These are phyloP conservation scores for Pistacia integerrima DNA, from an alignment of 345 rosid species.

Conservation along the genomic window DNA sequence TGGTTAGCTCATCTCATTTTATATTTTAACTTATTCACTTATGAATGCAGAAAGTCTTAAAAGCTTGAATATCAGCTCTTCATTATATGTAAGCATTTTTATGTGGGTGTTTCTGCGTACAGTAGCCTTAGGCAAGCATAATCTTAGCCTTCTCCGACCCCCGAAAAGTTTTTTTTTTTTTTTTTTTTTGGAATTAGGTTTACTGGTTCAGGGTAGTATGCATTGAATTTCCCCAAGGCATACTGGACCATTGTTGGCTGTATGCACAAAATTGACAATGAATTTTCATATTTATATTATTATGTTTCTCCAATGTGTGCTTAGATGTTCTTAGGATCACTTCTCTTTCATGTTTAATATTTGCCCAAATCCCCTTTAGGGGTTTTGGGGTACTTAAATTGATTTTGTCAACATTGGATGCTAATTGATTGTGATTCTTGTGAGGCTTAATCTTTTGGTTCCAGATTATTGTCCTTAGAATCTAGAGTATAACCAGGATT, in stretches of 20 bases:
- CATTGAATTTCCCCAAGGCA: background rate
- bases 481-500: background rate
- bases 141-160: background rate
- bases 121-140: background rate
- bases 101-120: background rate
- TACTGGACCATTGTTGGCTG: background rate
- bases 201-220: background rate
- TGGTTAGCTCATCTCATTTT: constrained; percentile 42
- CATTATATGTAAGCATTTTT: background rate
- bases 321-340: background rate
- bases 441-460: background rate
- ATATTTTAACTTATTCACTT: background rate
- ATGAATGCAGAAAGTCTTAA: background rate
- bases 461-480: background rate
- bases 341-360: constrained; percentile 3
- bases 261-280: background rate
- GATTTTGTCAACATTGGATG: background rate
- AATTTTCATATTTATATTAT: background rate
- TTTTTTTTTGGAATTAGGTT: background rate
- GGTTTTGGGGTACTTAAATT: background rate
- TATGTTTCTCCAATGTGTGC: background rate
- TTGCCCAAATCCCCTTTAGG: background rate
- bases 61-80: background rate
- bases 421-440: background rate
- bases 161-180: background rate